phyloP scores from a whole-genome alignment of 1,139 yeast species.

The Waltiozyma sp. region DNA sequence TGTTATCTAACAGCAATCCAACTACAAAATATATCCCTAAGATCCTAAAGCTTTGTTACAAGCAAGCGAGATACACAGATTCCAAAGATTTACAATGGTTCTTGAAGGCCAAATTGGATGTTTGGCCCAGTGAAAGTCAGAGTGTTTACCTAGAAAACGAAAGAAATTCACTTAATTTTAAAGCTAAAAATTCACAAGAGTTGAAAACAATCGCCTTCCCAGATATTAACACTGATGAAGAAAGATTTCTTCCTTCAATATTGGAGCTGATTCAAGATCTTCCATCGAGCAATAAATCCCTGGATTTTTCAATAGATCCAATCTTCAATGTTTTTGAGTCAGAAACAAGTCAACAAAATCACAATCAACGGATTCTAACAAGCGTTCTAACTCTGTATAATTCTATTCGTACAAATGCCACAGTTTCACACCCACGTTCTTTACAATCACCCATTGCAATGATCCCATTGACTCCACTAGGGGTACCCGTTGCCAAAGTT shows the following conservation, averaged over 20 bases:
- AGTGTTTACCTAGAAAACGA: conserved; percentile 5
- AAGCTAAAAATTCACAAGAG: conserved; percentile 3
- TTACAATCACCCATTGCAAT: conserved; percentile 6
- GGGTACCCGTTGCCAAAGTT: conserved; percentile 13
- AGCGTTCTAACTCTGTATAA: neutral
- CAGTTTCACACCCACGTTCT: neutral
- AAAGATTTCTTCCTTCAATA: conserved; percentile 6
- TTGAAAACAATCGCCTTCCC: conserved; percentile 7
- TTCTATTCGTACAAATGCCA: neutral
- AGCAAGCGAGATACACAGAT: conserved; percentile 12
- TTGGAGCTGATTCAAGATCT: neutral
- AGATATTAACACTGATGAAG: neutral
- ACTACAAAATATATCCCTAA: neutral
- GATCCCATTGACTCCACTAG: conserved; percentile 14
- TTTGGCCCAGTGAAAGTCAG: conserved; percentile 14
- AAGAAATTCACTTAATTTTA: conserved; percentile 5
- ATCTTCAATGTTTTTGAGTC: neutral
- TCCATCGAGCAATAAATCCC: neutral
- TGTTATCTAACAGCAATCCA: neutral
- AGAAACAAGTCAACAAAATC: neutral
- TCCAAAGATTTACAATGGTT: conserved; percentile 10
- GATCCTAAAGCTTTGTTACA: conserved; percentile 4
- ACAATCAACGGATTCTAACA: neutral
- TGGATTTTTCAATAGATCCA: neutral
- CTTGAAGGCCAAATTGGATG: conserved; percentile 9